Base-by-base conservation (phyloP, 1,284 basidiomycete genomes). In the Pisolithus thermaeus region DNA sequence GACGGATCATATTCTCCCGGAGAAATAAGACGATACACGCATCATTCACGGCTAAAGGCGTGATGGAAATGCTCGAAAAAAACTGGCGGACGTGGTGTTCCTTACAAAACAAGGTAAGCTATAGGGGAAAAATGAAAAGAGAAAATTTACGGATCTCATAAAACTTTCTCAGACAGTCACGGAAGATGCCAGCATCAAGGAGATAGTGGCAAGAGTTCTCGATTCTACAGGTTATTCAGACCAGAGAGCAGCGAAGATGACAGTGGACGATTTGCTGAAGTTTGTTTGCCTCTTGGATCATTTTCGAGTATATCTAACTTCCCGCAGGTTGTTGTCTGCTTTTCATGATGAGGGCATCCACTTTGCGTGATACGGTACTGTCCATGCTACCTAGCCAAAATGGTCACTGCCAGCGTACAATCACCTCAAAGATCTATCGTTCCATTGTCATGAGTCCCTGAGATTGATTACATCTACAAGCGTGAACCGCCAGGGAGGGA, bases 31-130 rank as follows among this genome's bases (percentile, higher is more conserved):
- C 84, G 4, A 73, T 93, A 0, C 81, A 95, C 60, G 93, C 88
- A 8, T 90, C 84, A 59, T 98, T 90, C 67, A 82, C 84, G 73
- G 94, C 95, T 4, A 94, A 91, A 65, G 96, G 96, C 3, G 93
- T 99, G 12, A 79, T 90, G 63, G 90, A 95, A 61, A 91, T 99
- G 88, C 70, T 98, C 56, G 95, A 97, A 70, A 83, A 83, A 62
- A 99, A 98, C 68, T 90, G 90, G 77, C 84, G 85, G 69, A 97
- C 94, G n/a, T 97, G 92, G 89, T 88, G 91, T 63, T 83, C 92
- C 3, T 79, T 91, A 63, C 84, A 87, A 57, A 79, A 87, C 59
- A 78, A 80, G 76, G 90, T 89, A 57, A 55, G 76, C 14, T 30
- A 11, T 9, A 9, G 27, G 6, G 14, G 2, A n/a, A 25, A 8